phyloP scores from a whole-genome alignment of 2,329 filamentous ascomycete species.

The Exophiala lecanii-corni region DNA sequence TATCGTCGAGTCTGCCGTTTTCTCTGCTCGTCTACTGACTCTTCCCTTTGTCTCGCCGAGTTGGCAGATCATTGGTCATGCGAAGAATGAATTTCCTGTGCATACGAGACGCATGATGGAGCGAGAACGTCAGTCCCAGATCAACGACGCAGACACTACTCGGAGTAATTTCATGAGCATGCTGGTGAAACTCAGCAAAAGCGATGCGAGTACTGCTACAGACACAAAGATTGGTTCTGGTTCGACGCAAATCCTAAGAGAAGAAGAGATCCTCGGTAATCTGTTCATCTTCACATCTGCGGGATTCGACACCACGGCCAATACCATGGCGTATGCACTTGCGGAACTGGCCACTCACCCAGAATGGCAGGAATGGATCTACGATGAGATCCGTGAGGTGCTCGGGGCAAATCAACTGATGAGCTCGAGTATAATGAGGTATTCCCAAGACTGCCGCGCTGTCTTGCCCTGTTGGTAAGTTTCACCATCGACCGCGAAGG shows the following conservation, averaged over 20 bases:
- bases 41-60: constrained; percentile 18
- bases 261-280: constrained; percentile 24
- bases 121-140: constrained; percentile 24
- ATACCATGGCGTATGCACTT: constrained; percentile 48
- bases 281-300: constrained; percentile 25
- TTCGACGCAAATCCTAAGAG: constrained; percentile 8
- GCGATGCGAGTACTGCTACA: constrained; percentile 2
- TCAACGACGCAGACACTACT: constrained; percentile 26
- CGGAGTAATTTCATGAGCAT: constrained; percentile 27
- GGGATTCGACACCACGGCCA: constrained; percentile 44
- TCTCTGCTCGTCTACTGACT: constrained; percentile 27
- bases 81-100: constrained; percentile 27
- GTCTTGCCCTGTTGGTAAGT: constrained; percentile 46
- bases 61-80: constrained; percentile 28
- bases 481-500: constrained; percentile 37
- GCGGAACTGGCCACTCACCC: constrained; percentile 44
- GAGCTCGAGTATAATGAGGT: constrained; percentile 39
- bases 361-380: constrained; percentile 50
- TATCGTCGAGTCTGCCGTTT: constrained; percentile 29
- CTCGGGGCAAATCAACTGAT: constrained; percentile 26
- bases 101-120: constrained; percentile 30
- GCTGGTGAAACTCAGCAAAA: constrained; percentile 14
- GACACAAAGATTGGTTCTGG: constrained; percentile 2
- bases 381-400: constrained; percentile 44
- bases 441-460: constrained; percentile 43